Evolutionary conservation across 2,329 filamentous ascomycete genomes (phyloP), one percentile per base, ranked within the genome.

Genomic region (Cryphonectria nitschkei): DNA sequence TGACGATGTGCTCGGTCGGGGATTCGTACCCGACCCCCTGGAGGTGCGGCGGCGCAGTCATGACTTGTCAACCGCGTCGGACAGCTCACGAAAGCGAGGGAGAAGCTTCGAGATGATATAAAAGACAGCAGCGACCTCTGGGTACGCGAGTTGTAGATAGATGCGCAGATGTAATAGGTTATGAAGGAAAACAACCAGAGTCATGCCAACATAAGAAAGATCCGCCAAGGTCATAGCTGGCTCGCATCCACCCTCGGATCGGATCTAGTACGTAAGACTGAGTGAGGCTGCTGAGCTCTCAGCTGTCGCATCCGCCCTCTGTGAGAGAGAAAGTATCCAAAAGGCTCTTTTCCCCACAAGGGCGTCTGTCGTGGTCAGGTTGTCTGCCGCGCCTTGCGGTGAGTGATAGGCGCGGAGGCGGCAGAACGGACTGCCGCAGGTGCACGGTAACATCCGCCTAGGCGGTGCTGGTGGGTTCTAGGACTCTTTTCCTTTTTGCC

Each of bases 111-210:
- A 84, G 69, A 85, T 75, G 69, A 82, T 83, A 76, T 87, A 87
- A 8, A 88, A 79, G 34, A 78, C 76, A 62, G 86, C 78, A 37
- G 87, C 79, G 13, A 84, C 72, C 63, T 84, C 79, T 22, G 85
- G 83, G 71, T 86, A 84, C 68, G 84, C 82, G 72, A 84, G 81
- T 26, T 84, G 80, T 71, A 88, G 80, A 70, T 84, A 84, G 72
- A 85, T 83, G 76, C 82, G 83, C 75, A 87, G 84, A 77, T 87
- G 86, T 72, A 86, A 81, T 68, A 88, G 79, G 67, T 85, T 86
- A 56, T 84, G 85, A 73, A 88, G 79, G 76, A 88, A 88, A 75
- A 87, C 84, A 68, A 87, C 79, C 74, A 86, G 81, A 74, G 86
- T 81, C 66, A 87, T 79, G 73, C 87, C 77, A 46, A 86, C 79